A percentile compares a stretch with the other conserved stretches of the same genome.
These are phyloP conservation scores for Hymenoscyphus occultus DNA, from an alignment of 2,329 filamentous ascomycete species.

Conservation along the genomic window DNA sequence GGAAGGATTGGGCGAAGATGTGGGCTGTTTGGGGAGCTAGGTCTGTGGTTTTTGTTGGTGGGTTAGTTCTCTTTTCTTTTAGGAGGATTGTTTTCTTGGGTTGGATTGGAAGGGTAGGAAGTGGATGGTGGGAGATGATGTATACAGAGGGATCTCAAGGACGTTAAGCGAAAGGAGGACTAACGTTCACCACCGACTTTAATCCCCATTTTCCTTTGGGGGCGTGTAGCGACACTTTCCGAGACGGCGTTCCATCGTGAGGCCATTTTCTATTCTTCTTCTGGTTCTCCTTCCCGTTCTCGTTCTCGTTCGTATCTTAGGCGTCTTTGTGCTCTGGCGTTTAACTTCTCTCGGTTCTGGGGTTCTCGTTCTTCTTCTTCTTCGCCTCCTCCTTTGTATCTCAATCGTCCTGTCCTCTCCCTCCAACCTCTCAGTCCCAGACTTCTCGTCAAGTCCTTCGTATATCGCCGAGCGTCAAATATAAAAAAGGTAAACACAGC, in stretches of 20 bases:
- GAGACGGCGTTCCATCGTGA: neutral
- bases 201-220: neutral
- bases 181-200: neutral
- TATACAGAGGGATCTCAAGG: neutral
- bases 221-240: neutral
- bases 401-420: too few relatives aligned
- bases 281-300: neutral
- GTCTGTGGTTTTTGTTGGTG: neutral
- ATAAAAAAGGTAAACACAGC: neutral
- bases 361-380: too few relatives aligned
- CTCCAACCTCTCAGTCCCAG: too few relatives aligned
- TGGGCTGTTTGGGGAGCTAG: neutral
- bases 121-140: neutral
- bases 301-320: too few relatives aligned
- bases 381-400: too few relatives aligned
- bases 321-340: too few relatives aligned
- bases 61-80: too few relatives aligned
- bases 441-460: neutral
- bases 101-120: neutral
- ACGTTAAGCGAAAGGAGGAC: neutral
- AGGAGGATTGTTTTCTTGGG: neutral
- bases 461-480: neutral
- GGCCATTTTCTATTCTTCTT: neutral
- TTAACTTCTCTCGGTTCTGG: too few relatives aligned
- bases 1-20: constrained; percentile 4